Evolutionary conservation across 345 rosid genomes (phyloP), one percentile per base, ranked within the genome.

Genomic region (Carallia brachiata): DNA sequence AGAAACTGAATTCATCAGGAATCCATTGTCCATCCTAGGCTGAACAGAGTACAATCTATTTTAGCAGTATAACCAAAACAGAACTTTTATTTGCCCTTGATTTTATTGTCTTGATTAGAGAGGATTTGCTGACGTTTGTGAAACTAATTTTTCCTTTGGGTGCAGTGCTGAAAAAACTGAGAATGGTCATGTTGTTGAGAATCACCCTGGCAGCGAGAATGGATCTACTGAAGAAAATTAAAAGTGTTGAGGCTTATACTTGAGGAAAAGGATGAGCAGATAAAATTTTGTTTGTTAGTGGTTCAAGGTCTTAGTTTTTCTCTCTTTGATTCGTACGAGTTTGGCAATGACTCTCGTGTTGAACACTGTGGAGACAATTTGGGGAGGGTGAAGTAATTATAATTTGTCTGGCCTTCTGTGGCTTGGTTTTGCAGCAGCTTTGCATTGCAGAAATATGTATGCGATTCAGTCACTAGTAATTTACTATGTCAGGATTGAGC

Each of bases 331-430:
- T 64, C 68, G 48, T 70, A 23, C 10, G 70, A 69, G 54, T 70
- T 71, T 71, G 63, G 63, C 63, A 16, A 10, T 7, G 65, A 65
- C 75, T 60, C 12, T n/a, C 53, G 17, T 61, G 70, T 69, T 61
- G 66, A 36, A 59, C 62, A 70, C 66, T 78, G 62, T 65, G 75
- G 78, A 75, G 70, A 72, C 70, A 85, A 72, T 80, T 85, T 85
- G 82, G 88, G 73, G 76, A 80, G 83, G 83, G 8, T 54, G 58
- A 57, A 53, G 61, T 37, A 67, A 69, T 70, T 60, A 62, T 34
- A 60, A 61, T 6, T 19, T 61, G 75, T 66, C 66, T 52, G 75
- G 62, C 75, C 70, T 62, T 39, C 19, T 63, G 36, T 54, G 58
- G 58, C 44, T 6, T 39, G 2, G 44, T 39, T 39, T 39, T 39